phyloP scores from a whole-genome alignment of 1,284 basidiomycete genomes.

The Ustilago loliicola region DNA sequence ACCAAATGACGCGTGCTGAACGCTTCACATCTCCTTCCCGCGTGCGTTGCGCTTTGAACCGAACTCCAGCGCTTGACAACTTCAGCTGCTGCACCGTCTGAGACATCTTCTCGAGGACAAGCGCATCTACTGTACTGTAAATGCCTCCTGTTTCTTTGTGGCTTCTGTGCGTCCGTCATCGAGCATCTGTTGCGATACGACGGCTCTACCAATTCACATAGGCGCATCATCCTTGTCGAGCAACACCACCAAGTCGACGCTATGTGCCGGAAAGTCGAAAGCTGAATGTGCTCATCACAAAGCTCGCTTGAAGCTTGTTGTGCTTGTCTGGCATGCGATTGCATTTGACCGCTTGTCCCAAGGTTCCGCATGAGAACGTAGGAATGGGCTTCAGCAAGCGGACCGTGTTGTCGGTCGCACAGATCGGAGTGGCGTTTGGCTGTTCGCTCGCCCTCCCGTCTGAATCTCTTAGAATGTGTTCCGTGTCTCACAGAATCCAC shows the following conservation, averaged over 20 bases:
- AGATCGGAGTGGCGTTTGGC: background rate
- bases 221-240: no score
- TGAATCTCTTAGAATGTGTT: background rate
- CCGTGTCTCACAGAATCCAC: background rate
- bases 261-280: no score
- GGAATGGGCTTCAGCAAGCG: background rate
- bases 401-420: slow-evolving; percentile 3
- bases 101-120: background rate
- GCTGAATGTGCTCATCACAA: no score
- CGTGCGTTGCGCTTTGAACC: background rate
- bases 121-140: background rate
- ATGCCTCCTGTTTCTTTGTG: background rate
- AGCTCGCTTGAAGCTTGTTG: no score
- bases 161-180: slow-evolving; percentile 1
- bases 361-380: background rate
- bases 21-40: background rate
- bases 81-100: background rate
- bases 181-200: background rate
- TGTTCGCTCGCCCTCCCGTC: background rate
- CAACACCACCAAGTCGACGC: background rate
- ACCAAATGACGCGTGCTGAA: no score
- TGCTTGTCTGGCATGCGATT: no score
- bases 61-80: no score
- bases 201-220: background rate
- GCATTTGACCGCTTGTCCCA: background rate